These are phyloP conservation scores for Lithospermum erythrorhizon DNA, from an alignment of 257 asterid genomes.

Conservation along the genomic window DNA sequence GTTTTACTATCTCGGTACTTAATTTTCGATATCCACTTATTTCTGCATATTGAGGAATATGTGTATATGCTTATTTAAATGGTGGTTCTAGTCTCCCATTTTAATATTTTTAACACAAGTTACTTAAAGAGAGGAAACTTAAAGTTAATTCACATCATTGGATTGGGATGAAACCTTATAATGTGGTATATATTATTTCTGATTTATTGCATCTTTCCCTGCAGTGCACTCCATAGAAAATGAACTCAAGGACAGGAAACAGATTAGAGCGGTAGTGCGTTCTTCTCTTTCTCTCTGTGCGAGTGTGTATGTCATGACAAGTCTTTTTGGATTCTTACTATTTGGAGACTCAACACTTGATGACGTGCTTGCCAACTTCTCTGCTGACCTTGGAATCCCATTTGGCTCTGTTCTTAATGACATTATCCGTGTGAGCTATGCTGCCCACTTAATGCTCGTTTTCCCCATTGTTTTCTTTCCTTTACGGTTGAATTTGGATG, in stretches of 20 bases:
- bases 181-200: background rate
- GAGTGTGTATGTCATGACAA: constrained; percentile 63
- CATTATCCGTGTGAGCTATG: constrained; percentile 90
- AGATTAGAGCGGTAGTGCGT: constrained; percentile 68
- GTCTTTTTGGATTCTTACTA: constrained; percentile 82
- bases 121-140: background rate
- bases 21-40: too few relatives aligned
- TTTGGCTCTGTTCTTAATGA: constrained; percentile 72
- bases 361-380: constrained; percentile 89
- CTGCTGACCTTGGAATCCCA: constrained; percentile 80
- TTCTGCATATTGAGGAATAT: background rate
- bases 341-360: constrained; percentile 91
- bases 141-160: background rate
- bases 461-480: constrained; percentile 88
- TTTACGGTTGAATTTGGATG: constrained; percentile 72
- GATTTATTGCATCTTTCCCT: constrained; percentile 5
- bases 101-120: too few relatives aligned
- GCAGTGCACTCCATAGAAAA: constrained; percentile 92
- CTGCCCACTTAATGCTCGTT: constrained; percentile 94
- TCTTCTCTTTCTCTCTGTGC: constrained; percentile 80
- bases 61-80: background rate
- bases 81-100: background rate
- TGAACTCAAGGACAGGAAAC: constrained; percentile 73
- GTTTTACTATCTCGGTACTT: background rate
- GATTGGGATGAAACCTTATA: background rate